Percentiles rank a stretch among this genome's conserved stretches.
phyloP scores from a whole-genome alignment of 2,329 filamentous ascomycete species.

The Neopestalotiopsis rosae region DNA sequence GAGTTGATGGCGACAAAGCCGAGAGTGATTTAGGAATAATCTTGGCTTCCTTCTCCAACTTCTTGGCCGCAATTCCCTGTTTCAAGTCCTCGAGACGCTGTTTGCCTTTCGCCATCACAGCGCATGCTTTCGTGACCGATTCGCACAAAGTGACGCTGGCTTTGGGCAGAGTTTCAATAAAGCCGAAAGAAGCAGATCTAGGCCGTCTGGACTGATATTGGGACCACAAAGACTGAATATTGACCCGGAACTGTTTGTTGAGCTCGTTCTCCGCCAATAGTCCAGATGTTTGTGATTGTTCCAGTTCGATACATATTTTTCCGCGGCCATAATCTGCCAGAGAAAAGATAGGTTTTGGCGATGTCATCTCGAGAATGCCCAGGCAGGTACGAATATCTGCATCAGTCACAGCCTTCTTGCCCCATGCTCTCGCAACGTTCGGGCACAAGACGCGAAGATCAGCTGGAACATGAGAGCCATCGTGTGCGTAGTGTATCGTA shows the following conservation, averaged over 20 bases:
- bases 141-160: slow-evolving; percentile 57
- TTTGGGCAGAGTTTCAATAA: slow-evolving; percentile 62
- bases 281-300: slow-evolving; percentile 39
- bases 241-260: slow-evolving; percentile 59
- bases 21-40: slow-evolving; percentile 36
- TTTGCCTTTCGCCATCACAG: slow-evolving; percentile 69
- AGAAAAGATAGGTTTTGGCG: slow-evolving; percentile 28
- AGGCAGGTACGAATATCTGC: slow-evolving; percentile 72
- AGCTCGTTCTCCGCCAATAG: slow-evolving; percentile 57
- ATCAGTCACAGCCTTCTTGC: slow-evolving; percentile 69
- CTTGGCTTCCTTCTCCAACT: slow-evolving; percentile 50
- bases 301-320: slow-evolving; percentile 64
- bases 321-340: slow-evolving; percentile 48
- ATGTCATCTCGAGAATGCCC: slow-evolving; percentile 60
- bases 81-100: slow-evolving; percentile 73
- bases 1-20: slow-evolving; percentile 30
- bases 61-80: slow-evolving; percentile 59
- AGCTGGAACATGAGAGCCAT: slow-evolving; percentile 65
- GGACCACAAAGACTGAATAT: slow-evolving; percentile 53
- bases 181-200: slow-evolving; percentile 45
- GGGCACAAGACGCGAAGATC: slow-evolving; percentile 67
- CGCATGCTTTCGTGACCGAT: slow-evolving; percentile 57
- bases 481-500: slow-evolving; percentile 72
- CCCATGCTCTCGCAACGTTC: slow-evolving; percentile 72
- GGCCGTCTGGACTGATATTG: slow-evolving; percentile 33